Percentiles rank a stretch among this genome's conserved stretches.
These are phyloP conservation scores for Lippia alba DNA, from an alignment of 305 asterid genomes.

Conservation along the genomic window DNA sequence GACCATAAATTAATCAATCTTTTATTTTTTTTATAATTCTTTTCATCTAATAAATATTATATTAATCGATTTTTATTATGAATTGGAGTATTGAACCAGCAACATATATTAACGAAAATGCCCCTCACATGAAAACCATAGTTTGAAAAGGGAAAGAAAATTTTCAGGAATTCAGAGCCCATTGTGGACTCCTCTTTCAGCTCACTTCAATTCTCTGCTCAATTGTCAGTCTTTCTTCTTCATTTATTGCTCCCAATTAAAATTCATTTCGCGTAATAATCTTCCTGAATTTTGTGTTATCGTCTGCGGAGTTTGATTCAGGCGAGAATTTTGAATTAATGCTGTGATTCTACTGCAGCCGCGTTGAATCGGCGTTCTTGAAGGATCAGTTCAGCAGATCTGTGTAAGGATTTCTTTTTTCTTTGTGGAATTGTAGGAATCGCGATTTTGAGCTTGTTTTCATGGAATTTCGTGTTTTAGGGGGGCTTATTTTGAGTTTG, in stretches of 20 bases:
- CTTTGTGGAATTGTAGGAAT: neutral
- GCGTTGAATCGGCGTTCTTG: slow-evolving; percentile 27
- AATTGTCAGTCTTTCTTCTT: neutral
- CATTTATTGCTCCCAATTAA: slow-evolving; percentile 2
- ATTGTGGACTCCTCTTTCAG: slow-evolving; percentile 1
- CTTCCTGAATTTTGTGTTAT: neutral
- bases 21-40: no score
- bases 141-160: slow-evolving; percentile 1
- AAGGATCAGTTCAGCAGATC: slow-evolving; percentile 43
- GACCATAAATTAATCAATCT: no score
- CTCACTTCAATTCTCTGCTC: slow-evolving; percentile 10
- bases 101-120: neutral
- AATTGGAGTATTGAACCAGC: no score
- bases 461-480: slow-evolving; percentile 11
- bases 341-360: slow-evolving; percentile 7
- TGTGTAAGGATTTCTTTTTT: slow-evolving; percentile 37
- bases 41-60: no score
- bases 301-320: slow-evolving; percentile 3
- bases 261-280: neutral
- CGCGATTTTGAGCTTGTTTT: neutral
- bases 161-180: slow-evolving; percentile 15
- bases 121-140: neutral
- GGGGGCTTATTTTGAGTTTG: slow-evolving; percentile 18
- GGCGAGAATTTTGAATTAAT: slow-evolving; percentile 5
- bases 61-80: neutral